phyloP scores from a whole-genome alignment of 805 yeast genomes.

The Ogataea chonburiensis region DNA sequence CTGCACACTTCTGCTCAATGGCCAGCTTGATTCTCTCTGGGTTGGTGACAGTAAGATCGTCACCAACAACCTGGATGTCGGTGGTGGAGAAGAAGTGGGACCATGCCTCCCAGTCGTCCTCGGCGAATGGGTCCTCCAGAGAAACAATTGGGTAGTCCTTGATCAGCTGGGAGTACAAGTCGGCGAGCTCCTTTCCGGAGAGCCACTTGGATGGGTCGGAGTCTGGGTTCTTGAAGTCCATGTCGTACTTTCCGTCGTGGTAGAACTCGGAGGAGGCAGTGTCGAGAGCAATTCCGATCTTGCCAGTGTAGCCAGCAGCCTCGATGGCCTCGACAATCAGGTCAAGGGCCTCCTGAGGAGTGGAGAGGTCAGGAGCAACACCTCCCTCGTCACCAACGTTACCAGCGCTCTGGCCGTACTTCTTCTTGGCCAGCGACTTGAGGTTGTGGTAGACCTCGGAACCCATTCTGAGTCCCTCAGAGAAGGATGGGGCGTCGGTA shows the following conservation, averaged over 20 bases:
- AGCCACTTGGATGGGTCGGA: constrained; percentile 90
- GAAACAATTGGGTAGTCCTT: constrained; percentile 96
- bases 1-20: constrained; percentile 93
- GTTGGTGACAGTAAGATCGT: constrained; percentile 98
- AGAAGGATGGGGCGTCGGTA: constrained; percentile 81
- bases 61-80: constrained; percentile 91
- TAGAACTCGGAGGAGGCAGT: constrained; percentile 97
- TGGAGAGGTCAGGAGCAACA: constrained; percentile 96
- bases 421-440: constrained; percentile 89
- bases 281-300: constrained; percentile 89
- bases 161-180: constrained; percentile 74
- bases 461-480: constrained; percentile 96
- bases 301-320: constrained; percentile 93
- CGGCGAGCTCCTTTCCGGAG: constrained; percentile 83
- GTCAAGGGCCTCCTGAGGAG: constrained; percentile 97
- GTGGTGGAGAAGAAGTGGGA: constrained; percentile 74
- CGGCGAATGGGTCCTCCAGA: constrained; percentile 98
- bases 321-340: constrained; percentile 87
- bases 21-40: constrained; percentile 92
- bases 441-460: constrained; percentile 97
- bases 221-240: constrained; percentile 97
- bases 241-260: constrained; percentile 95
- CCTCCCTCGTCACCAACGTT: constrained; percentile 99
- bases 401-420: constrained; percentile 97
- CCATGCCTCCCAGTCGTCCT: constrained; percentile 99